Evolutionary conservation across 2,329 filamentous ascomycete genomes (phyloP), one percentile per base, ranked within the genome.

Genomic region (Escovopsis sp.): DNA sequence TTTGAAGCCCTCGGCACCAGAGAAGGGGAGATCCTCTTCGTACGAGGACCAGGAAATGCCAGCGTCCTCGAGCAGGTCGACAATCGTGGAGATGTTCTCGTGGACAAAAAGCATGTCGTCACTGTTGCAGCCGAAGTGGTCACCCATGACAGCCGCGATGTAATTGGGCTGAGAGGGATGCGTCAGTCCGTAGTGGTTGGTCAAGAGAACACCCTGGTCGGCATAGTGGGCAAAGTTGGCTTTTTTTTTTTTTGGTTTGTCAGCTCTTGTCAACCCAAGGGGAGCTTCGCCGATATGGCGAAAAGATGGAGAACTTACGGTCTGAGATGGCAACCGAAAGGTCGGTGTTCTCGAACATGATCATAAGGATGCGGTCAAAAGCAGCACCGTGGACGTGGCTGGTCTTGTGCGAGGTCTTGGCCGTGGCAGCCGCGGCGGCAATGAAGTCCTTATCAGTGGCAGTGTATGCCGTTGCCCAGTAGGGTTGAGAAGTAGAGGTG

Each of bases 151-250:
- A 1, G 74, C 59, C 3, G 82, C 76, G 45, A 79, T 71, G 58
- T 88, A 88, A 65, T 88, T 88, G 18, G 82, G 82, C 66, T 86
- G 72, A 0, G 75, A 81, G 1, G 82, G 81, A 53, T 87, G 82
- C 2, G 81, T 85, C 34, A 82, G 63, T 18, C 69, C 80, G 46
- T 68, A 73, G 60, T 72, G 57, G 50, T 57, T 59, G 45, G 48
- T 47, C 36, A 62, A 51, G 8, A 49, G 51, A 47, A 61, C 54
- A 36, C 59, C 59, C 49, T 55, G 49, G 5, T 54, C 47, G 36
- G 53, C 48, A 36, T 60, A 55, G 45, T 41, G 55, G 6, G 48
- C 41, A 42, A 57, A 52, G 46, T 54, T 56, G 49, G 51, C 55
- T 57, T 15, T 35, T 15, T 2, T 4, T 2, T 2, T 15, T 15